Conservation (phyloP, 768 basidiomycete genomes). For the Butyriboletus loyo region DNA sequence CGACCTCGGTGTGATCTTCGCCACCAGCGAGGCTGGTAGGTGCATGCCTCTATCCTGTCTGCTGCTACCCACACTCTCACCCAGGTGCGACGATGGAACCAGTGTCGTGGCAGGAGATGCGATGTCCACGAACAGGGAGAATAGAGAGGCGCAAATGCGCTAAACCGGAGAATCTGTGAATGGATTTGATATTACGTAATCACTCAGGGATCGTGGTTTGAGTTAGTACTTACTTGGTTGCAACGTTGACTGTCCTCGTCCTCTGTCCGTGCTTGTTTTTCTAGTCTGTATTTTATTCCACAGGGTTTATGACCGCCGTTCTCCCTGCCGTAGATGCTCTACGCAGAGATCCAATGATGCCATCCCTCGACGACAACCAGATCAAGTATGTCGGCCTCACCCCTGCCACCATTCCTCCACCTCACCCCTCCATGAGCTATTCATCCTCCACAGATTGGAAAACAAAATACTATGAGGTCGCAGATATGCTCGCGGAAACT, state of each 20-base stretch:
- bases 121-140: slow-evolving; percentile 76
- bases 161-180: slow-evolving; percentile 67
- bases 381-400: slow-evolving; percentile 44
- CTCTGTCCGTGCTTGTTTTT: slow-evolving; percentile 9
- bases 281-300: slow-evolving; percentile 22
- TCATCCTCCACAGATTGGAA: slow-evolving; percentile 69
- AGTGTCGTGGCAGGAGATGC: slow-evolving; percentile 89
- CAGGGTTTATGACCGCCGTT: slow-evolving; percentile 55
- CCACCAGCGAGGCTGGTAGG: slow-evolving; percentile 80
- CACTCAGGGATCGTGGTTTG: slow-evolving; percentile 16
- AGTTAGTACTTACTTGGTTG: neutral
- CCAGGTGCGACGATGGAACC: slow-evolving; percentile 80
- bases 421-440: slow-evolving; percentile 42
- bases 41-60: slow-evolving; percentile 3
- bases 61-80: slow-evolving; percentile 3
- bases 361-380: slow-evolving; percentile 62
- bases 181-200: slow-evolving; percentile 18
- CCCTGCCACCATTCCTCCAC: slow-evolving; percentile 15
- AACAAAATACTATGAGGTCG: slow-evolving; percentile 75
- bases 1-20: slow-evolving; percentile 89
- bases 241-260: slow-evolving; percentile 13
- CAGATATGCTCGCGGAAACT: slow-evolving; percentile 82
- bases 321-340: slow-evolving; percentile 59
- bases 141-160: slow-evolving; percentile 84
- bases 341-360: slow-evolving; percentile 55